Conservation (phyloP, 768 basidiomycete genomes). For the Phlebiopsis flavidoalba region DNA sequence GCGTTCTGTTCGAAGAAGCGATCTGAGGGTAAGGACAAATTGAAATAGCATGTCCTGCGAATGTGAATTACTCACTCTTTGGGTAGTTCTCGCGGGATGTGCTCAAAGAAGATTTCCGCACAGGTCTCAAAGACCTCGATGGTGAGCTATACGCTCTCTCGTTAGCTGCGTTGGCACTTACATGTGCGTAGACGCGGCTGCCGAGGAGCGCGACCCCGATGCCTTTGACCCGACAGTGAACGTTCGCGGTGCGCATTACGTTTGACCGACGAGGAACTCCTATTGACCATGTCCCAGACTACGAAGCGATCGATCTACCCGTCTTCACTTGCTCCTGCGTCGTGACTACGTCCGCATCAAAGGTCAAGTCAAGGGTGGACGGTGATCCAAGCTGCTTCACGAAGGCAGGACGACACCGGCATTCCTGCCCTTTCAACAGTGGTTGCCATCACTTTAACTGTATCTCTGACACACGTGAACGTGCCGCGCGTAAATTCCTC, state of each 20-base stretch:
- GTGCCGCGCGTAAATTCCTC: conserved; percentile 37
- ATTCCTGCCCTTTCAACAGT: conserved; percentile 50
- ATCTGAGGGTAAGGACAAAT: conserved; percentile 37
- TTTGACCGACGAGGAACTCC: not conserved
- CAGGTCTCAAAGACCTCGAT: conserved; percentile 54
- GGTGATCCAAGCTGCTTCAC: conserved; percentile 53
- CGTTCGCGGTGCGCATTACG: conserved; percentile 37
- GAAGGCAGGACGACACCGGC: conserved; percentile 45
- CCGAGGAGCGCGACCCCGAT: conserved; percentile 52
- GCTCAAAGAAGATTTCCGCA: conserved; percentile 55
- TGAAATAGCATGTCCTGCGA: not conserved
- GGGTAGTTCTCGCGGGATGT: conserved; percentile 48
- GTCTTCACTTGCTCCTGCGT: conserved; percentile 58
- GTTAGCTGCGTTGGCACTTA: not conserved
- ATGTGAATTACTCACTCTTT: not conserved
- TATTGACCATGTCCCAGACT: conserved; percentile 34
- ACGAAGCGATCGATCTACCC: conserved; percentile 54
- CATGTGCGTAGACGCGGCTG: conserved; percentile 40
- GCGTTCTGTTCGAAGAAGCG: conserved; percentile 55
- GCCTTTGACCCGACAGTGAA: conserved; percentile 48
- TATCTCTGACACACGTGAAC: conserved; percentile 45
- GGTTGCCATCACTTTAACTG: conserved; percentile 51
- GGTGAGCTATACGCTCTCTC: conserved; percentile 27
- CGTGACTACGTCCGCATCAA: conserved; percentile 57
- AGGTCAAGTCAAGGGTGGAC: conserved; percentile 56